Base-by-base conservation (phyloP, 257 asterid species). In the Dorcoceras hygrometricum region DNA sequence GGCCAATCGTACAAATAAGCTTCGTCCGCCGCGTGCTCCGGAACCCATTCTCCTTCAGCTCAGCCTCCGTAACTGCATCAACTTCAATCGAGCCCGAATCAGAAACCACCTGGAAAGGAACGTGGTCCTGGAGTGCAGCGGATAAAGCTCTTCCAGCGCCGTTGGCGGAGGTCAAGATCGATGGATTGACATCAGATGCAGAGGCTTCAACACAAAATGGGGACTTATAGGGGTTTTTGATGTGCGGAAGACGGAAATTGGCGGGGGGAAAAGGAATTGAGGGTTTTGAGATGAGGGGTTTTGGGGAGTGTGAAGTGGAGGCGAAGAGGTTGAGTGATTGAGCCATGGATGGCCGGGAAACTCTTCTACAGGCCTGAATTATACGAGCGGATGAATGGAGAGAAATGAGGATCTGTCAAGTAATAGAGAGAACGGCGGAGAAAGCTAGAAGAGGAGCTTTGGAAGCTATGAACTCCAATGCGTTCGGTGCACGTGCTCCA, bases 11-110 rank as follows among this genome's bases (percentile, higher is more conserved):
- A 77, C 96, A 94, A 43, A 90, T 73, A 27, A 94, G 82, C 84
- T 94, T 94, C 54, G 99, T 94, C 65, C 99, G 81, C 71, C 99
- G 81, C 58, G 99, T 94, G 80, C 99, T 94, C 68, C 95, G 74
- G 79, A 90, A 90, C 1, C 99, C 99, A 43, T 94, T 90, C 95
- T 94, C 99, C 91, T 94, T 94, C 66, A 94, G 77, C 75, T 94
- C 99, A 54, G 82, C 88, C 84, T 90, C 99, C 70, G 99, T 94
- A 48, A 90, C 97, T 2, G 95, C 73, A 34, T 94, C 99, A 3
- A 94, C 96, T 65, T 94, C 99, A 57, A 94, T 85, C 56, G 97
- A 77, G 58, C 86, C 68, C 65, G 89, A 77, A 59, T 91, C 98
- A 7, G 81, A 63, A 8, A 63, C 54, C 8, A 20, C 76, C 18